Base-by-base conservation (phyloP, 441 rosid genomes). In the Viola pubescens region DNA sequence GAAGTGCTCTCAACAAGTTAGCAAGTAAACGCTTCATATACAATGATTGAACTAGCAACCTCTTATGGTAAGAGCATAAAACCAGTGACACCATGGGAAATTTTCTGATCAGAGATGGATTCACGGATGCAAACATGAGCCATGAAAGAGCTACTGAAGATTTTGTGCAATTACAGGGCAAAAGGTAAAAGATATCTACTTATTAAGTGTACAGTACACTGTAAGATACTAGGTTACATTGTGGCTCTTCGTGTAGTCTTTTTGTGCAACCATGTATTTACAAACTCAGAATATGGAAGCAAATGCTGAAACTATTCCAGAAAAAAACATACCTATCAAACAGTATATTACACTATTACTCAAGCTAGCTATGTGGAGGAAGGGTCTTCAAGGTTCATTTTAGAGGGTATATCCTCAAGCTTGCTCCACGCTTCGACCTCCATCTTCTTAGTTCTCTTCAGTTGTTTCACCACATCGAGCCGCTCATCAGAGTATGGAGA, bases 401-500 rank as follows among this genome's bases (percentile, higher is more conserved):
- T 52, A 46, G 60, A 60, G 48, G 62, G 41, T 57, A 71, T 56
- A 61, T 78, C 83, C 68, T 78, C 81, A 8, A 75, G 79, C 78
- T 69, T 75, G 73, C 73, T 73, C 77, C 78, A 71, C 2, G 73
- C 56, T 54, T 52, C 69, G 56, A 81, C 68, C 56, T 80, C 82
- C 81, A 72, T 78, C 78, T 81, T 79, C 79, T 73, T 82, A 2
- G 83, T 77, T 72, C 89, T 75, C 40, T 74, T 62, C 4, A 83
- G 69, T 64, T 86, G 94, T 70, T 82, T 82, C 41, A 66, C 78
- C 34, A 75, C 74, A 61, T 76, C 86, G 68, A 84, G 71, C 54
- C 90, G 83, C 67, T 77, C 80, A 0, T 70, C 11, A 16, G 85
- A 76, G 72, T 70, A 86, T n/a, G 86, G 88, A 46, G 94, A 84